Percentiles rank a stretch among this genome's conserved stretches.
These are phyloP conservation scores for Hypoxylon sp. DNA, from an alignment of 2,329 filamentous ascomycete genomes.

Conservation along the genomic window DNA sequence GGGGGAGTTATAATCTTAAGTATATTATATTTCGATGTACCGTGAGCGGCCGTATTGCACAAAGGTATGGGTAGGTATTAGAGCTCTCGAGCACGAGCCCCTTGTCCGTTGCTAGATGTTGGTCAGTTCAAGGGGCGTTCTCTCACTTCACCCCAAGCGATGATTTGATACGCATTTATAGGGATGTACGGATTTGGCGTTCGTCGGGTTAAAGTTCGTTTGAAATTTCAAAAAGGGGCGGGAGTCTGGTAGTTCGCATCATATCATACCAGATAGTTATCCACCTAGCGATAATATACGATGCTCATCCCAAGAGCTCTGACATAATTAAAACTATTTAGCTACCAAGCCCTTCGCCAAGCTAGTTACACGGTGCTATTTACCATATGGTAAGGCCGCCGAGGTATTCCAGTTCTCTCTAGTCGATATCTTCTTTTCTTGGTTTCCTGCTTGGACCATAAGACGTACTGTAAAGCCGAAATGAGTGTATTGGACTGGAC, in stretches of 20 bases:
- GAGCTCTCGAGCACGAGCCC: background rate
- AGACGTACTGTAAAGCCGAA: no score
- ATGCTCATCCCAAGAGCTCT: conserved; percentile 4
- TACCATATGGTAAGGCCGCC: no score
- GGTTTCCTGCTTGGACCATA: no score
- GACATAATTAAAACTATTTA: background rate
- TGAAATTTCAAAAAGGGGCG: conserved; percentile 17
- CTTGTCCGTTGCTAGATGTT: conserved; percentile 1
- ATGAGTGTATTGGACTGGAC: no score
- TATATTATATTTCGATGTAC: no score
- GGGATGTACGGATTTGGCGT: conserved; percentile 9
- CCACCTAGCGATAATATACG: conserved; percentile 24
- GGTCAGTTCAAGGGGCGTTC: background rate
- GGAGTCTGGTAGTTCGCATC: conserved; percentile 14
- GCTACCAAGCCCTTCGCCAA: no score
- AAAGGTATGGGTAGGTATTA: conserved; percentile 6
- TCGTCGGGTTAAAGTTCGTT: conserved; percentile 13
- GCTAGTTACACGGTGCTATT: no score
- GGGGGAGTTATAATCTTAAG: conserved; percentile 4
- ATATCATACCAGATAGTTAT: conserved; percentile 6
- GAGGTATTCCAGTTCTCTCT: no score
- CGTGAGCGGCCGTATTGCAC: no score
- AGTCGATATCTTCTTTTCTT: no score
- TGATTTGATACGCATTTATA: background rate
- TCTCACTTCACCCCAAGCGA: conserved; percentile 1